Evolutionary conservation across 129 eudicot genomes (phyloP).

Genomic region (Pulicaria dysenterica): DNA sequence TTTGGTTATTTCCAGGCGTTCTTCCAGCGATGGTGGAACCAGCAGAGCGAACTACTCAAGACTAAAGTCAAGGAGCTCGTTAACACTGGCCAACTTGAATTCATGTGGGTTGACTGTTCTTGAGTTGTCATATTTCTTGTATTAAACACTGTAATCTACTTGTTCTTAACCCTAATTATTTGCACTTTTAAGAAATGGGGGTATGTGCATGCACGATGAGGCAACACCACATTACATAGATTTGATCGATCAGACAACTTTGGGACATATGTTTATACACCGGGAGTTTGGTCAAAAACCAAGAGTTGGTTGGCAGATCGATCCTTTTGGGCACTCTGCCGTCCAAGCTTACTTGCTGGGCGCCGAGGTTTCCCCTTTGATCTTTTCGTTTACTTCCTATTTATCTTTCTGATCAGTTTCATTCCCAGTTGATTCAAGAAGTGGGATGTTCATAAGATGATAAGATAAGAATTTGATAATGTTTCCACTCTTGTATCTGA

Average conservation of each 20-base stretch:
- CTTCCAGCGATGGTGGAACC: slow-evolving; percentile 99
- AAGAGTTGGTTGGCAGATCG: slow-evolving; percentile 98
- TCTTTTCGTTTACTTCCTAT: not conserved
- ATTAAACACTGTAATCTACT: not conserved
- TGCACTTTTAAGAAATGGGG: slow-evolving; percentile 67
- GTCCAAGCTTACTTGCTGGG: slow-evolving; percentile 98
- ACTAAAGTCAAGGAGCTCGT: slow-evolving; percentile 84
- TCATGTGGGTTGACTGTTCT: slow-evolving; percentile 56
- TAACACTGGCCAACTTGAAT: slow-evolving; percentile 90
- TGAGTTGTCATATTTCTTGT: not conserved
- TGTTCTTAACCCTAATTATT: slow-evolving; percentile 10
- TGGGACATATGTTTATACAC: slow-evolving; percentile 76
- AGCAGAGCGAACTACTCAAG: slow-evolving; percentile 77
- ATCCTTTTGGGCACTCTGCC: slow-evolving; percentile 96
- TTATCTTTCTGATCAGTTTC: slow-evolving; percentile 1
- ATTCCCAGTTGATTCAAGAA: not conserved
- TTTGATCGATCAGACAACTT: slow-evolving; percentile 88
- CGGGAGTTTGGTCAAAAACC: slow-evolving; percentile 78
- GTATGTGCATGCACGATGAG: slow-evolving; percentile 99
- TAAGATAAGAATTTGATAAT: not conserved
- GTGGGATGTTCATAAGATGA: not conserved
- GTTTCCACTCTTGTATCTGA: not conserved
- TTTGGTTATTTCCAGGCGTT: slow-evolving; percentile 54
- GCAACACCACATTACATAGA: slow-evolving; percentile 97
- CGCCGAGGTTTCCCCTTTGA: slow-evolving; percentile 69